Evolutionary conservation across 176 grass and related monocot genomes (phyloP).

Genomic region (Poa annua): DNA sequence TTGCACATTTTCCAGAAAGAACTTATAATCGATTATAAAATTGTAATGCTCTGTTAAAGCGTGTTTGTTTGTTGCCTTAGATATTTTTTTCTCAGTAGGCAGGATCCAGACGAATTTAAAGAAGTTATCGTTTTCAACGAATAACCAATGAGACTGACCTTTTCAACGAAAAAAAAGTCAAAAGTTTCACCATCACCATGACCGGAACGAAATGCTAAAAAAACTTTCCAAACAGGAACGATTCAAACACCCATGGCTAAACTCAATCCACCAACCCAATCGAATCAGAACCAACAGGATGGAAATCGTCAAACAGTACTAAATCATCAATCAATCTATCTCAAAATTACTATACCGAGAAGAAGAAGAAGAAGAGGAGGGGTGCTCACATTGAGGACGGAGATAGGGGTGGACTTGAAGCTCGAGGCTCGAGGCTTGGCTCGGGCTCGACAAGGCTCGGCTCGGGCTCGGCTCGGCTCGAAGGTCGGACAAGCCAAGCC

Average conservation of each 20-base stretch:
- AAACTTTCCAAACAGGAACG: constrained; percentile 15
- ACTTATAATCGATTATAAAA: background rate
- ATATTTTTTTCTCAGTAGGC: background rate
- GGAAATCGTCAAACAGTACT: constrained; percentile 30
- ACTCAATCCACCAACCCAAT: background rate
- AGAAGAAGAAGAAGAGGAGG: too few relatives aligned
- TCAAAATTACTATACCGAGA: background rate
- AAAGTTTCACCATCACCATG: constrained; percentile 52
- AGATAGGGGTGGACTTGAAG: too few relatives aligned
- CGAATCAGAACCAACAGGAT: background rate
- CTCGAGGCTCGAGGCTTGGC: too few relatives aligned
- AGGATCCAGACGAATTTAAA: constrained; percentile 31
- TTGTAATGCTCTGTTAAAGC: background rate
- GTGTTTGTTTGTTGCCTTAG: background rate
- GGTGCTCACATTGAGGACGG: constrained; percentile 74
- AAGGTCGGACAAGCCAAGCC: too few relatives aligned
- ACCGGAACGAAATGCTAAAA: constrained; percentile 24
- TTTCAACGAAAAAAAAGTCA: constrained; percentile 57
- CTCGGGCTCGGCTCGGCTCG: too few relatives aligned
- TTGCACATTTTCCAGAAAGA: background rate
- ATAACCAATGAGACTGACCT: constrained; percentile 36
- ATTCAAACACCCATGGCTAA: background rate
- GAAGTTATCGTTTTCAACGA: constrained; percentile 39
- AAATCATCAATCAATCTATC: constrained; percentile 36
- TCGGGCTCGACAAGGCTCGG: too few relatives aligned